Conservation (phyloP, 2,329 filamentous ascomycete genomes). For the Madurella mycetomatis region DNA sequence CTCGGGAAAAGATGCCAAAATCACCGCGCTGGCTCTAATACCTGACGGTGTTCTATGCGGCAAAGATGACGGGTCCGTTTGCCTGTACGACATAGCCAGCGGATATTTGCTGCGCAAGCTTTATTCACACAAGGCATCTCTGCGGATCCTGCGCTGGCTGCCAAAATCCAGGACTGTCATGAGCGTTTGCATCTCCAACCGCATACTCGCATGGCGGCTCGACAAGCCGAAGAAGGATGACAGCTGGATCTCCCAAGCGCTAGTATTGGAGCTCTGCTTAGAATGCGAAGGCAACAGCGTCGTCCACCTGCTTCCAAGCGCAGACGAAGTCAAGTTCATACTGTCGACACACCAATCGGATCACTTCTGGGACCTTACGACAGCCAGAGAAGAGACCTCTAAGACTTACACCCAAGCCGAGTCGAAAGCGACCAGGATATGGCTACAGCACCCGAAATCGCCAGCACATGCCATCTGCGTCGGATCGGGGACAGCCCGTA, state of each 20-base stretch:
- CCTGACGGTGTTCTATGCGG: neutral
- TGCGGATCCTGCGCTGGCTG: neutral
- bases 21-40: neutral
- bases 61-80: conserved; percentile 2
- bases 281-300: conserved; percentile 2
- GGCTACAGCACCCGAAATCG: conserved; percentile 6
- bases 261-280: neutral
- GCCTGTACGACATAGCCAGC: conserved; percentile 1
- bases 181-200: neutral
- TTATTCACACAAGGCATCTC: neutral
- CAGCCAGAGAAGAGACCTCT: neutral
- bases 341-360: conserved; percentile 7
- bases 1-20: neutral
- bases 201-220: neutral
- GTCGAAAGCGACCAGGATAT: neutral
- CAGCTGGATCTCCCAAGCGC: neutral
- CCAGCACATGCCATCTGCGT: neutral
- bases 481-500: neutral
- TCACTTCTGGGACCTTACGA: conserved; percentile 8
- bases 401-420: neutral
- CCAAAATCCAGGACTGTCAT: neutral
- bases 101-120: neutral
- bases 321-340: neutral
- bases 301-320: neutral
- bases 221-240: no score